phyloP scores from a whole-genome alignment of 768 basidiomycete species.

The Gautieria morchelliformis region DNA sequence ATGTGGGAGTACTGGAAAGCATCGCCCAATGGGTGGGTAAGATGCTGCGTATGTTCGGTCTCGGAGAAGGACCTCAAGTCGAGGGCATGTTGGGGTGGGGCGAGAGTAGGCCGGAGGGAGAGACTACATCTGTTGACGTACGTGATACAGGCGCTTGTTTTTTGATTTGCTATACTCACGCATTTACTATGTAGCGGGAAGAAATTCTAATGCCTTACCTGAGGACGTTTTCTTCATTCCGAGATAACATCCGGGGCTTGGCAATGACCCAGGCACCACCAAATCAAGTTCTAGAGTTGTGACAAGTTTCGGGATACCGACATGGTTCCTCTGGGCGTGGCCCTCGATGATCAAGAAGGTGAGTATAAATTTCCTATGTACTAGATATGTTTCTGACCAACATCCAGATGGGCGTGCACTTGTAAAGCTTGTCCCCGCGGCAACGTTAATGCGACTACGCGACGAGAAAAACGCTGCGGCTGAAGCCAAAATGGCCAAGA shows the following conservation, averaged over 20 bases:
- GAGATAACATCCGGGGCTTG: constrained; percentile 76
- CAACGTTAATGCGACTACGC: constrained; percentile 69
- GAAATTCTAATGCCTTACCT: constrained; percentile 85
- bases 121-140: constrained; percentile 25
- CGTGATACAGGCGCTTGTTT: constrained; percentile 10
- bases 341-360: constrained; percentile 96
- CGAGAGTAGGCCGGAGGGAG: constrained; percentile 35
- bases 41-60: constrained; percentile 61
- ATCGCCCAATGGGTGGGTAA: constrained; percentile 36
- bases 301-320: constrained; percentile 88
- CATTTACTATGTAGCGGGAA: constrained; percentile 49
- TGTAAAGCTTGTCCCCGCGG: constrained; percentile 82
- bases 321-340: constrained; percentile 88
- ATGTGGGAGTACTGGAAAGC: constrained; percentile 54
- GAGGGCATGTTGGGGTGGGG: constrained; percentile 75
- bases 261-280: constrained; percentile 67
- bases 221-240: constrained; percentile 75
- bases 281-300: constrained; percentile 75
- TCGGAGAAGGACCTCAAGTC: constrained; percentile 55
- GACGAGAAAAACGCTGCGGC: constrained; percentile 77
- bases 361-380: constrained; percentile 11
- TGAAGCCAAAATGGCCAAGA: constrained; percentile 50
- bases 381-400: constrained; percentile 1
- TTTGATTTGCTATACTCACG: not conserved
- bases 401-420: constrained; percentile 82